Evolutionary conservation across 331 rosid genomes (phyloP), one percentile per base, ranked within the genome.

Genomic region (Malus hybrid): DNA sequence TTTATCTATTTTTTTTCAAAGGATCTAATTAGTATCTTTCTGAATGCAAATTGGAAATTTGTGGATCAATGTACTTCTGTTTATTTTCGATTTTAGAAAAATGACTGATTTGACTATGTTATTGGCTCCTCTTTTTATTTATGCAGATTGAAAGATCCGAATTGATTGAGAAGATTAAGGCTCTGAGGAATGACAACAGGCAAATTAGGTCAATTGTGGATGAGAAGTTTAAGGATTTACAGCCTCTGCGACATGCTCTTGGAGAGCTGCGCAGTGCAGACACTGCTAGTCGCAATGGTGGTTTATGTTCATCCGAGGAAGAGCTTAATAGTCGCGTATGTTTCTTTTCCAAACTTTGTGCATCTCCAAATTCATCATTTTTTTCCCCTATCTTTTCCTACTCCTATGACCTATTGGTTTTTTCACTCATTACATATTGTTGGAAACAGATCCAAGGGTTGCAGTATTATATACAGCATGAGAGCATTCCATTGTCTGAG

Each of bases 381-480:
- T 65, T 34, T 27, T 60, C 34, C 12, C 3, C 28, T 80, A 13
- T 46, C 79, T 44, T 44, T 44, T 44, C 15, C 50, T 44, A 0
- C 50, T 44, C 15, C 50, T 12, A 44, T 62, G 79, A 64, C 34
- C 55, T 8, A 27, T 27, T 62, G 39, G 54, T 8, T 42, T 48
- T 31, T 66, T 19, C 64, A 71, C 54, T 39, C 44, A 48, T 65
- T 78, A 56, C 67, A 27, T 44, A 11, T 1, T 44, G 50, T 12
- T 71, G 70, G 79, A 63, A 57, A 81, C 92, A 94, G 99, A 90
- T 94, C 80, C 78, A 89, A 32, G 80, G 96, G 80, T 80, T 92
- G 63, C 86, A 92, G 60, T 94, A 92, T 87, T 89, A 81, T 80
- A 94, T 94, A 36, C 99, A 94, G 68, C 99, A 94, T 10, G 99